These are phyloP conservation scores for Viola pubescens DNA, from an alignment of 441 rosid genomes.

Conservation along the genomic window DNA sequence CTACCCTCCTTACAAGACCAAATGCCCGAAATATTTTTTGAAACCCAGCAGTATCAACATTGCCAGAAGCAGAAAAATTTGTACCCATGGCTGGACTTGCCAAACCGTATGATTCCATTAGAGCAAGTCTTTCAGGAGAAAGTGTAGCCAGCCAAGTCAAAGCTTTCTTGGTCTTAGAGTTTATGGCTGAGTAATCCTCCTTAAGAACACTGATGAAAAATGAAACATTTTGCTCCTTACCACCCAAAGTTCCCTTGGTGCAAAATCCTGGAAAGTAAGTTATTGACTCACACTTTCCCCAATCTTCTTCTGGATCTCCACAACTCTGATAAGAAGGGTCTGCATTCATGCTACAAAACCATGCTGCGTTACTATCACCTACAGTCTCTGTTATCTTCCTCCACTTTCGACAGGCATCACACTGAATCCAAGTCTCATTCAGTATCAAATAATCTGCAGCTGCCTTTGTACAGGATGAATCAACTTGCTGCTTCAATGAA, in stretches of 20 bases:
- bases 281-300: slow-evolving; percentile 51
- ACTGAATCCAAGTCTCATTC: slow-evolving; percentile 82
- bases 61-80: slow-evolving; percentile 23
- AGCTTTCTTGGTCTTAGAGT: slow-evolving; percentile 52
- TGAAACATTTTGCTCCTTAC: slow-evolving; percentile 49
- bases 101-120: slow-evolving; percentile 83
- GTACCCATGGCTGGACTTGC: slow-evolving; percentile 47
- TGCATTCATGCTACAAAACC: slow-evolving; percentile 93
- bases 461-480: slow-evolving; percentile 24
- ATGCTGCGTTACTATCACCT: slow-evolving; percentile 48
- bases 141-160: slow-evolving; percentile 76
- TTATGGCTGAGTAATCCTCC: slow-evolving; percentile 47
- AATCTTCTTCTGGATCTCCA: slow-evolving; percentile 64
- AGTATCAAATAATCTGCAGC: slow-evolving; percentile 24
- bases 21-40: slow-evolving; percentile 70
- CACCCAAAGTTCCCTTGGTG: slow-evolving; percentile 56
- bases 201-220: slow-evolving; percentile 69
- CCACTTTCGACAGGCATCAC: slow-evolving; percentile 92
- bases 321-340: slow-evolving; percentile 64
- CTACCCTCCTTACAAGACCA: slow-evolving; percentile 63
- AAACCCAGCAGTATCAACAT: slow-evolving; percentile 34
- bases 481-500: slow-evolving; percentile 17
- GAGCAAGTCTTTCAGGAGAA: slow-evolving; percentile 56
- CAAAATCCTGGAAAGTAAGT: slow-evolving; percentile 70
- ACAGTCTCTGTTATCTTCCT: slow-evolving; percentile 51